Percentiles rank a stretch among this genome's conserved stretches.
These are phyloP conservation scores for Eucalyptus virginea DNA, from an alignment of 345 rosid species.

Conservation along the genomic window DNA sequence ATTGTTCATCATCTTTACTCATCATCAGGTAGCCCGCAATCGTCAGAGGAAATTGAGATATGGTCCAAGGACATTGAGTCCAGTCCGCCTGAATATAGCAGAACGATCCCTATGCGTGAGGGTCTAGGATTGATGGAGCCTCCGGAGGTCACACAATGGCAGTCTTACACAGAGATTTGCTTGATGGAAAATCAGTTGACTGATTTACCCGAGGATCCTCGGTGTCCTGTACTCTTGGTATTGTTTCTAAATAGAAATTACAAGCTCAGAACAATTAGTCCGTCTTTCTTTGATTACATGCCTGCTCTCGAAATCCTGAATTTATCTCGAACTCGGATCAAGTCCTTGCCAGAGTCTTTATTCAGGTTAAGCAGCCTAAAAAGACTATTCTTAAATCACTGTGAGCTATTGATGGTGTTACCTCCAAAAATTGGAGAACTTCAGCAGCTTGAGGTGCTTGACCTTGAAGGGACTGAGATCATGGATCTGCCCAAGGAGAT, in stretches of 20 bases:
- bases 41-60: too few species aligned
- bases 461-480: not conserved
- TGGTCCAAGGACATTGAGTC: fast-evolving
- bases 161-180: not conserved
- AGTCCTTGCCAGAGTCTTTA: not conserved
- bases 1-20: too few species aligned
- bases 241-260: not conserved
- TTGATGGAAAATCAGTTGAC: not conserved
- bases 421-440: not conserved
- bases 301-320: not conserved
- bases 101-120: not conserved
- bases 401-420: not conserved
- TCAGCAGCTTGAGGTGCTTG: not conserved
- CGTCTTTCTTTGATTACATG: not conserved
- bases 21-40: too few species aligned
- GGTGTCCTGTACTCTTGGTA: not conserved
- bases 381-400: not conserved
- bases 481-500: not conserved
- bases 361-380: not conserved
- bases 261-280: not conserved
- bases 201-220: not conserved
- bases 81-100: too few species aligned
- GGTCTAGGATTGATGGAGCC: not conserved
- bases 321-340: not conserved
- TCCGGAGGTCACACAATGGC: not conserved